phyloP scores from a whole-genome alignment of 1,139 yeast genomes.

The Insectozyma bohioensis region DNA sequence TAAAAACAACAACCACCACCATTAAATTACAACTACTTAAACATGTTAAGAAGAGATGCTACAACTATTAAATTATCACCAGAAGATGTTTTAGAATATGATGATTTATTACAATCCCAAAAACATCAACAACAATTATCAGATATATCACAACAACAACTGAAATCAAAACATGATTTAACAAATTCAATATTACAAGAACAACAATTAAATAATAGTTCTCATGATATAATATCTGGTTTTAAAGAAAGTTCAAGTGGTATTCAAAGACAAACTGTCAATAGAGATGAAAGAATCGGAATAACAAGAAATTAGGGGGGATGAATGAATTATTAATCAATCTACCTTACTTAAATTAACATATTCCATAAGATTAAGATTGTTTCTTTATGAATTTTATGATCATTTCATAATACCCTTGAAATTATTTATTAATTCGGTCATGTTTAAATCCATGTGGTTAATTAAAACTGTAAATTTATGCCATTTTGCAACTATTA shows the following conservation, averaged over 20 bases:
- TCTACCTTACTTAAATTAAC: no score
- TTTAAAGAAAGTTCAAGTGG: conserved; percentile 12
- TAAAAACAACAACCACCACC: no score
- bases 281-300: conserved; percentile 22
- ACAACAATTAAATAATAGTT: conserved; percentile 15
- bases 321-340: no score
- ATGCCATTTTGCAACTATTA: no score
- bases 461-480: no score
- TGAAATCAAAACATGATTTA: conserved; percentile 6
- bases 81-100: conserved; percentile 63
- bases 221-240: conserved; percentile 12
- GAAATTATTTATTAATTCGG: no score
- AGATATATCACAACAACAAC: conserved; percentile 10
- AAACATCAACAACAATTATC: conserved; percentile 12
- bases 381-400: no score
- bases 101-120: conserved; percentile 33
- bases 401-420: no score
- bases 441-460: no score
- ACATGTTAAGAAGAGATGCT: conserved; percentile 63
- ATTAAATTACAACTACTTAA: not conserved
- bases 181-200: conserved; percentile 17
- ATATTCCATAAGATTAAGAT: no score
- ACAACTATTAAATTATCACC: conserved; percentile 65
- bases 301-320: conserved; percentile 14
- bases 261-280: conserved; percentile 4